Base-by-base conservation (phyloP, 345 rosid genomes). In the Rhizophora mangle region DNA sequence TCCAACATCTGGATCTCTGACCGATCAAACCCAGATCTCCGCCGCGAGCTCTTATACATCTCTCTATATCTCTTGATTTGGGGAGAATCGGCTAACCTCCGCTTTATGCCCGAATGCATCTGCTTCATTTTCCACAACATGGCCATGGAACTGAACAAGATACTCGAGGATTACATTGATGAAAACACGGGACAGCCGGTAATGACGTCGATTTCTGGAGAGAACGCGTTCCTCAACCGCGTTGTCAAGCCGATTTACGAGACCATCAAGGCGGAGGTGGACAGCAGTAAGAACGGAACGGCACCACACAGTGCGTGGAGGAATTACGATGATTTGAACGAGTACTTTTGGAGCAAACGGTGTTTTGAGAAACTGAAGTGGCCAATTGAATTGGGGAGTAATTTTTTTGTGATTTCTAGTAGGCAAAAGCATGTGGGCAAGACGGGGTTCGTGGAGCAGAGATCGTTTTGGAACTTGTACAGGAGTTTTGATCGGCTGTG, bases 381-480 rank as follows among this genome's bases (percentile, higher is more conserved):
- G 98, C 98, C 96, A 34, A 78, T 91, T 62, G 95, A 94, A 55
- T 62, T 68, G 21, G 87, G 86, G 6, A 86, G 97, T 65, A 89
- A 85, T 68, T 94, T 88, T 78, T 94, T 94, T 6, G 90, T 85
- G 36, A 73, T 84, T 6, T 73, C 88, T 0, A 79, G 83, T n/a
- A 77, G 51, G 76, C 74, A 77, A 60, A 82, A 87, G 77, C 84
- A 83, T 68, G 97, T 91, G 3, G 96, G 97, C 57, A 94, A 94
- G 87, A 94, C 98, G 1, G 98, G 98, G 36, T 94, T 91, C 72
- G 97, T 94, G 43, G 98, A 94, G 84, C 97, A 89, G 75, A 81
- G 97, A 75, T 91, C 98, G 43, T 94, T 91, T 68, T 89, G 89
- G 93, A 91, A 94, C 76, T 39, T 94, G 65, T 77, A 72, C 56